These are phyloP conservation scores for Pisolithus tinctorius DNA, from an alignment of 768 basidiomycete species.

Conservation along the genomic window DNA sequence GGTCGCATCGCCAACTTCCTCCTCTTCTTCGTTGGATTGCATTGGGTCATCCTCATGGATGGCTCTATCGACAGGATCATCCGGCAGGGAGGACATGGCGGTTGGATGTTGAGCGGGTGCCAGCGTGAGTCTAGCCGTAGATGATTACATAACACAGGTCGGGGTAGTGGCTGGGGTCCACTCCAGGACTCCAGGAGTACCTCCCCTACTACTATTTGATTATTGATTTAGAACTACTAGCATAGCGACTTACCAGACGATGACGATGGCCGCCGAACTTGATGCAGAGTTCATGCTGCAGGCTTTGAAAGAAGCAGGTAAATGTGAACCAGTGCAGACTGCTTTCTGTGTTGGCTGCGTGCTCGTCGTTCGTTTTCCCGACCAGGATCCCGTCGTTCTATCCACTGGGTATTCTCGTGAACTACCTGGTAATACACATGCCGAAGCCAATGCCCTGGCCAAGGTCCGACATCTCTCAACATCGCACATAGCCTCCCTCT, in stretches of 20 bases:
- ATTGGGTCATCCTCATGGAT: constrained; percentile 54
- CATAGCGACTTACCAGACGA: too few relatives aligned
- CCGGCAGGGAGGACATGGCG: constrained; percentile 52
- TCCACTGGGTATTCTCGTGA: constrained; percentile 87
- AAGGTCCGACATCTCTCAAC: constrained; percentile 52
- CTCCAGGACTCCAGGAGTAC: too few relatives aligned
- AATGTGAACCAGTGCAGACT: constrained; percentile 60
- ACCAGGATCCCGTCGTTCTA: constrained; percentile 44
- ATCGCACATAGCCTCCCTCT: constrained; percentile 37
- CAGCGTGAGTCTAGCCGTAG: background rate
- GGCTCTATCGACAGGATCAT: constrained; percentile 27
- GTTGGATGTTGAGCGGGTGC: constrained; percentile 17
- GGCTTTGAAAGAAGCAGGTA: constrained; percentile 64
- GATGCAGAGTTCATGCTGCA: constrained; percentile 41
- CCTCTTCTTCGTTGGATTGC: constrained; percentile 46
- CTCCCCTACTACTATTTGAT: too few relatives aligned
- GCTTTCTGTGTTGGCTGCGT: constrained; percentile 94
- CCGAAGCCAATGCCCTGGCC: constrained; percentile 87
- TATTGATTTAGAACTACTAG: too few relatives aligned
- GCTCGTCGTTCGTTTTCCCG: constrained; percentile 45
- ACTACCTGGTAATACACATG: constrained; percentile 91
- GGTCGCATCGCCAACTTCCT: constrained; percentile 51
- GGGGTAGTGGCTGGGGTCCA: background rate
- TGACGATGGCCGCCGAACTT: constrained; percentile 22
- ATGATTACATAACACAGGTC: background rate